These are phyloP conservation scores for Septoria petroselini DNA, from an alignment of 2,329 filamentous ascomycete species.

Conservation along the genomic window DNA sequence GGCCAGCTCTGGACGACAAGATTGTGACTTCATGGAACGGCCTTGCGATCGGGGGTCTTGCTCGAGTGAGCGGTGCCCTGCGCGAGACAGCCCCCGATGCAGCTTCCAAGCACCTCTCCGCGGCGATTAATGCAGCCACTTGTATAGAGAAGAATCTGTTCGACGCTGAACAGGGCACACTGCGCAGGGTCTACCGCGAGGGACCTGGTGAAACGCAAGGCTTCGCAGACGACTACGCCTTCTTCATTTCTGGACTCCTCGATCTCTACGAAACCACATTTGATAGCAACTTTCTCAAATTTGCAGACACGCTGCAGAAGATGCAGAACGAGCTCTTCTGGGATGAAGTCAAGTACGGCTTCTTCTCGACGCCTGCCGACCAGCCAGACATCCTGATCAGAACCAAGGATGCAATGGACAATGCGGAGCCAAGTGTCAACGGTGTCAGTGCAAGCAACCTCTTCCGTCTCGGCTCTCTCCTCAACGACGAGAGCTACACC, in stretches of 20 bases:
- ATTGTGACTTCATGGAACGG: constrained; percentile 86
- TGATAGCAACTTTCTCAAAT: constrained; percentile 70
- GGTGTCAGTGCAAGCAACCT: constrained; percentile 82
- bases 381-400: constrained; percentile 73
- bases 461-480: constrained; percentile 70
- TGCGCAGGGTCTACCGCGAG: constrained; percentile 73
- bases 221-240: constrained; percentile 94
- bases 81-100: constrained; percentile 54
- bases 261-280: constrained; percentile 81
- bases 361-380: constrained; percentile 66
- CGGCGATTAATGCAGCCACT: constrained; percentile 64
- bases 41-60: constrained; percentile 78
- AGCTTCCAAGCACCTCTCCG: constrained; percentile 53
- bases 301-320: constrained; percentile 77
- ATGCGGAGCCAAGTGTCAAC: constrained; percentile 84
- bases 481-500: constrained; percentile 64
- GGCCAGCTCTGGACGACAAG: constrained; percentile 82
- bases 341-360: constrained; percentile 60
- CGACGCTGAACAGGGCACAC: constrained; percentile 57
- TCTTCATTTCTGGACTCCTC: constrained; percentile 76
- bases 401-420: constrained; percentile 93
- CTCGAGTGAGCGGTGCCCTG: constrained; percentile 69
- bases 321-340: constrained; percentile 75
- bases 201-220: constrained; percentile 63
- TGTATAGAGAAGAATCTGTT: constrained; percentile 76